Evolutionary conservation across 352 stramenopile species (phyloP).

Genomic region (Pythium pyrilobum): DNA sequence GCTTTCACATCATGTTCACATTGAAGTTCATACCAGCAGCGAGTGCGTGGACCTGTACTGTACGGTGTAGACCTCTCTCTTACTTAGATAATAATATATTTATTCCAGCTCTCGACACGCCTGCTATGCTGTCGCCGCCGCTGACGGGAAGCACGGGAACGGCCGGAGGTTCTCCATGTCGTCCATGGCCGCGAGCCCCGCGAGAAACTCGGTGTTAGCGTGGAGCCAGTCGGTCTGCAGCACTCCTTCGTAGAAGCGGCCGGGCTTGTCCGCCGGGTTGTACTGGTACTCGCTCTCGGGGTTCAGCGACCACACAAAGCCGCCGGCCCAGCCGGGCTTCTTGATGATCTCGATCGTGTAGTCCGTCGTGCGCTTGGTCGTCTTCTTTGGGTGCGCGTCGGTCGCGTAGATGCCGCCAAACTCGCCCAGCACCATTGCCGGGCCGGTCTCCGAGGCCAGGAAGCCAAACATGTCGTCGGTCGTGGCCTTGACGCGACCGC

Average conservation of each 20-base stretch:
- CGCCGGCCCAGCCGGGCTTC: constrained; percentile 43
- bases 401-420: constrained; percentile 70
- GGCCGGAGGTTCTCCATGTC: constrained; percentile 45
- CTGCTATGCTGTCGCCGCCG: too few species aligned
- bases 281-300: constrained; percentile 75
- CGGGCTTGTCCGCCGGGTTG: constrained; percentile 51
- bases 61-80: too few species aligned
- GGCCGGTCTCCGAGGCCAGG: constrained; percentile 39
- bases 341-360: constrained; percentile 64
- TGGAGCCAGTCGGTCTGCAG: constrained; percentile 71
- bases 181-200: constrained; percentile 64
- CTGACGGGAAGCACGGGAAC: constrained; percentile 57
- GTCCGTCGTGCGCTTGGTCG: constrained; percentile 71
- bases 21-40: too few species aligned
- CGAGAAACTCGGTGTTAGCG: constrained; percentile 55
- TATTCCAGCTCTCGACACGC: too few species aligned
- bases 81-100: too few species aligned
- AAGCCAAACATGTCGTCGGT: constrained; percentile 81
- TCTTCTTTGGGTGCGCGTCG: constrained; percentile 62
- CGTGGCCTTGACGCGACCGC: constrained; percentile 40
- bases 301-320: constrained; percentile 84
- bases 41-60: too few species aligned
- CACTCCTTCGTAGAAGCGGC: constrained; percentile 62
- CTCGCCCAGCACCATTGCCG: constrained; percentile 64
- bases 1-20: too few species aligned